Percentiles rank a stretch among this genome's conserved stretches.
Conservation (phyloP, 2,329 filamentous ascomycete genomes). For the Epichloe uncinata region DNA sequence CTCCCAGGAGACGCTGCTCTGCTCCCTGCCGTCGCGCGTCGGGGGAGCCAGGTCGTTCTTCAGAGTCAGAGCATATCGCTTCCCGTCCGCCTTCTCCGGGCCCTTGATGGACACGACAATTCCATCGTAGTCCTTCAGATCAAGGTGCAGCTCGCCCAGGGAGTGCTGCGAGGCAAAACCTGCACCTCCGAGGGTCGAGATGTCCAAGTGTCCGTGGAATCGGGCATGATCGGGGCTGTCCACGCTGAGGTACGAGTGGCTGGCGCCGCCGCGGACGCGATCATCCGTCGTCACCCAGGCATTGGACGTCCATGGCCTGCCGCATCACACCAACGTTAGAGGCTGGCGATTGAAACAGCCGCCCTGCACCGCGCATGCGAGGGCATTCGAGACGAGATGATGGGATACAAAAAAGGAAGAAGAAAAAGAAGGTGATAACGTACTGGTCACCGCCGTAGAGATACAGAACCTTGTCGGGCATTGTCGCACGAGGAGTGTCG, state of each 20-base stretch:
- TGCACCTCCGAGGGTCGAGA: constrained; percentile 60
- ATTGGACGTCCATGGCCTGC: constrained; percentile 42
- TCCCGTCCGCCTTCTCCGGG: constrained; percentile 37
- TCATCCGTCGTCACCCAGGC: constrained; percentile 63
- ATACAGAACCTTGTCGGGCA: constrained; percentile 15
- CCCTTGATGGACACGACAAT: constrained; percentile 36
- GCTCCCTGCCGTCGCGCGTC: constrained; percentile 52
- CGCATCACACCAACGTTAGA: background rate
- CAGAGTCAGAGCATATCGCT: constrained; percentile 59
- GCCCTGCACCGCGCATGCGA: background rate
- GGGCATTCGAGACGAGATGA: background rate
- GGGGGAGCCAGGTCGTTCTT: constrained; percentile 53
- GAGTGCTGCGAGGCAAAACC: constrained; percentile 74
- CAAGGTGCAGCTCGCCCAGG: constrained; percentile 43
- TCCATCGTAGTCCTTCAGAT: constrained; percentile 51
- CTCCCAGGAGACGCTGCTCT: constrained; percentile 62
- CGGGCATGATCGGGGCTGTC: constrained; percentile 27
- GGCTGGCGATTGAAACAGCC: background rate
- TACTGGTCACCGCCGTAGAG: constrained; percentile 30
- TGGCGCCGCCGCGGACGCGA: constrained; percentile 61
- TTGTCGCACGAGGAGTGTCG: background rate
- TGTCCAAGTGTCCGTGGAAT: constrained; percentile 62
- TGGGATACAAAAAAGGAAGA: background rate
- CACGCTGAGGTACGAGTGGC: constrained; percentile 36
- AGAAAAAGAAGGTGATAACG: constrained; percentile 7